These are phyloP conservation scores for Mycena alexandri DNA, from an alignment of 768 basidiomycete species.

Conservation along the genomic window DNA sequence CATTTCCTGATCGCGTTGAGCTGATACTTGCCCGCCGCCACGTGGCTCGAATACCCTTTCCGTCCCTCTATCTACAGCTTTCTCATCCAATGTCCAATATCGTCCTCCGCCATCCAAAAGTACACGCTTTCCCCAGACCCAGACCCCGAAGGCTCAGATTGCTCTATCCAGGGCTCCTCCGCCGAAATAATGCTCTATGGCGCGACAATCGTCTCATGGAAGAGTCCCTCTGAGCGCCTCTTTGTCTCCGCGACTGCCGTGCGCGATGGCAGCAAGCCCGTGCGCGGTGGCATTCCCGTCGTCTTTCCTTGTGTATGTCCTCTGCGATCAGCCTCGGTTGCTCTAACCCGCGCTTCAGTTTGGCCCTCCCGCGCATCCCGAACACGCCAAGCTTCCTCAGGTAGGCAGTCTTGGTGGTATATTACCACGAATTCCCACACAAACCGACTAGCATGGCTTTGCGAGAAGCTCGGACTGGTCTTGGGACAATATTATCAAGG, in stretches of 20 bases:
- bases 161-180: too few species aligned
- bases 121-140: constrained; percentile 38
- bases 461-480: constrained; percentile 85
- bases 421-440: neutral
- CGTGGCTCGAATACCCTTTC: neutral
- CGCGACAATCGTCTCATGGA: constrained; percentile 92
- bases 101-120: constrained; percentile 76
- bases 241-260: constrained; percentile 83
- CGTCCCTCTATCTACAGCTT: too few species aligned
- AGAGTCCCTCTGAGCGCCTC: constrained; percentile 58
- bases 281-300: constrained; percentile 67
- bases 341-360: constrained; percentile 53
- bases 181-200: constrained; percentile 82
- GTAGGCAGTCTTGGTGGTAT: constrained; percentile 2
- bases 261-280: constrained; percentile 70
- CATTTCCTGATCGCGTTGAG: constrained; percentile 13
- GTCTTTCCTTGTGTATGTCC: constrained; percentile 75
- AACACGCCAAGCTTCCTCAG: constrained; percentile 73
- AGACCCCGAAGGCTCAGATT: constrained; percentile 1
- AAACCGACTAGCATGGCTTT: constrained; percentile 82
- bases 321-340: too few species aligned
- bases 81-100: too few species aligned
- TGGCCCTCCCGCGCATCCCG: constrained; percentile 82
- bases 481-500: constrained; percentile 72
- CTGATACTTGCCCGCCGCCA: neutral